These are phyloP conservation scores for Pseudogymnoascus sp. DNA, from an alignment of 2,329 filamentous ascomycete genomes.

Conservation along the genomic window DNA sequence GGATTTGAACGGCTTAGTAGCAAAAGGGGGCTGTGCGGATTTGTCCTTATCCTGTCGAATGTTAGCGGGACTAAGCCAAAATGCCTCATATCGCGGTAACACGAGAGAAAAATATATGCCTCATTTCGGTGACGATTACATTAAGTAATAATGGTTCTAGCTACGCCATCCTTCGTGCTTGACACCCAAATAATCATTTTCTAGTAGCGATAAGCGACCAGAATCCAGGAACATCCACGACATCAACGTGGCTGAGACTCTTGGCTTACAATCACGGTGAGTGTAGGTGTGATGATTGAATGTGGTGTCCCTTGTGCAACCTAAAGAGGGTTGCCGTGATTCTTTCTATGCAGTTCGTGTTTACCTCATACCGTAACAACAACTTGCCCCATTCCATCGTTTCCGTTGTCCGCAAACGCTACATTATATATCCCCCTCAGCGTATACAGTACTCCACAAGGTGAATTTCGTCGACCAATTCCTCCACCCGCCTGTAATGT, in stretches of 20 bases:
- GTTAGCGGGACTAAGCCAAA: not conserved
- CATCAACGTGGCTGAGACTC: not conserved
- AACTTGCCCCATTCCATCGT: not conserved
- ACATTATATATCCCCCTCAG: slow-evolving; percentile 74
- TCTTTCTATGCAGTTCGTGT: not conserved
- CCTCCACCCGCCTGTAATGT: slow-evolving; percentile 84
- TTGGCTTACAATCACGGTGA: not conserved
- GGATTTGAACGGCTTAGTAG: not conserved
- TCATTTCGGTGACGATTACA: not conserved
- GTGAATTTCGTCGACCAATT: slow-evolving; percentile 89
- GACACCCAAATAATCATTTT: not conserved
- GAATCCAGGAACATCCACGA: not conserved
- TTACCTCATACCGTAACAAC: not conserved
- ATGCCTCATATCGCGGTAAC: not conserved
- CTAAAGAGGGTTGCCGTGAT: not conserved
- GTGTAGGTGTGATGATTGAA: not conserved
- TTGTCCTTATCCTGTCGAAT: not conserved
- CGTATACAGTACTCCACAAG: slow-evolving; percentile 79
- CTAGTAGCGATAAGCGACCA: not conserved
- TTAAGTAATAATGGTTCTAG: not conserved
- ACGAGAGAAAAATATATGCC: not conserved
- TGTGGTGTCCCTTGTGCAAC: not conserved
- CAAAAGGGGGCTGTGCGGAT: not conserved
- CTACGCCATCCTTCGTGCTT: not conserved
- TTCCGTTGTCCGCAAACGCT: not conserved